phyloP scores from a whole-genome alignment of 768 basidiomycete genomes.

The Mycena polygramma region DNA sequence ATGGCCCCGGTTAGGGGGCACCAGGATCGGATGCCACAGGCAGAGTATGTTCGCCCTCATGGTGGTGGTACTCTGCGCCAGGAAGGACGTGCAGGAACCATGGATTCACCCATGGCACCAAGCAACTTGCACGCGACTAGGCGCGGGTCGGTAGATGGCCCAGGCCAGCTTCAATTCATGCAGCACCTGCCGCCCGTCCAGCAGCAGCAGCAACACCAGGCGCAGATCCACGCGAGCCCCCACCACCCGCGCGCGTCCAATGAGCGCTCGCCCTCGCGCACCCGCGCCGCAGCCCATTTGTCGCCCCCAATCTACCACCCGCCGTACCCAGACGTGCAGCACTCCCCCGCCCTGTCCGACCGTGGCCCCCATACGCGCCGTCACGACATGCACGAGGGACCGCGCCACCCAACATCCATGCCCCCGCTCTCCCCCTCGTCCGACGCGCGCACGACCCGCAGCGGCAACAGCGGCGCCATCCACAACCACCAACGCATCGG shows the following conservation, averaged over 20 bases:
- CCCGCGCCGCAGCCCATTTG: background rate
- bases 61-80: conserved; percentile 28
- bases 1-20: conserved; percentile 32
- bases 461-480: conserved; percentile 45
- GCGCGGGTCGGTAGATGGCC: conserved; percentile 55
- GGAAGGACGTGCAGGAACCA: conserved; percentile 50
- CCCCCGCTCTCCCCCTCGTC: conserved; percentile 53
- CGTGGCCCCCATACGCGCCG: conserved; percentile 36
- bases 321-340: background rate
- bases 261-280: conserved; percentile 55
- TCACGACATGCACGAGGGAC: conserved; percentile 44
- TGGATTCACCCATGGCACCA: conserved; percentile 64
- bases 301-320: conserved; percentile 7
- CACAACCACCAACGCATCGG: conserved; percentile 80
- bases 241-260: conserved; percentile 50
- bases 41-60: conserved; percentile 56
- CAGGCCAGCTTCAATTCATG: conserved; percentile 65
- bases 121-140: conserved; percentile 55
- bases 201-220: conserved; percentile 50
- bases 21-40: too few relatives aligned
- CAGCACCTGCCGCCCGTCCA: conserved; percentile 61
- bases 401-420: conserved; percentile 35
- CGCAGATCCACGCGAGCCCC: conserved; percentile 46
- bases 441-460: conserved; percentile 42
- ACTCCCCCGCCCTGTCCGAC: background rate